Evolutionary conservation across 441 rosid species (phyloP), one percentile per base, ranked within the genome.

Genomic region (Biscutella laevigata): DNA sequence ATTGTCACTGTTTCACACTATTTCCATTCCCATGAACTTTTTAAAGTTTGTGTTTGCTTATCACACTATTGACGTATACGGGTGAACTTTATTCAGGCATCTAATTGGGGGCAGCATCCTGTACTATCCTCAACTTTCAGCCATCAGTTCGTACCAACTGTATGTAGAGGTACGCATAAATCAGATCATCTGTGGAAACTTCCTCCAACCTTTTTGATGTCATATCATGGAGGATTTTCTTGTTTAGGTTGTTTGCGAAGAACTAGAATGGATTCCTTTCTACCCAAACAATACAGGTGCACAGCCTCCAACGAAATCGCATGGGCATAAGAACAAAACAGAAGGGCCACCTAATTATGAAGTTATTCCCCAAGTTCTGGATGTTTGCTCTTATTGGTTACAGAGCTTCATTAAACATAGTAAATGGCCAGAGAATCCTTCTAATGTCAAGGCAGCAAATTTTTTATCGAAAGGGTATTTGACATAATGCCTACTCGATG

Each of bases 211-310:
- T 45, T 53, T 55, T 44, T 64, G 61, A 37, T 49, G 10, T 46
- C 45, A n/a, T n/a, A n/a, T 60, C 30, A 69, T 14, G 22, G 7
- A 67, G 14, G 40, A 59, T 56, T 53, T 69, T 44, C 25, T 43
- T 68, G 62, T 10, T 57, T 66, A 94, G 99, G 99, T 94, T 54
- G 99, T 84, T 22, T 84, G 99, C 51, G 99, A 94, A 74, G 99
- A 88, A 79, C 80, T 94, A 67, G 99, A 89, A 22, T 94, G 97
- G 97, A 84, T 94, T 71, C 96, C 84, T 35, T 88, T 94, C 71
- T 94, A 80, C 69, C 87, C 84, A 28, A 83, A 71, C 27, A 68
- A 34, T 53, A 33, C 14, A 64, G 68, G 60, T 61, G 17, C 70
- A 34, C 70, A 66, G 57, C 47, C 50, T 39, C 27, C 53, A 12